Conservation (phyloP, 352 stramenopile species). For the Phytophthora colocasiae region DNA sequence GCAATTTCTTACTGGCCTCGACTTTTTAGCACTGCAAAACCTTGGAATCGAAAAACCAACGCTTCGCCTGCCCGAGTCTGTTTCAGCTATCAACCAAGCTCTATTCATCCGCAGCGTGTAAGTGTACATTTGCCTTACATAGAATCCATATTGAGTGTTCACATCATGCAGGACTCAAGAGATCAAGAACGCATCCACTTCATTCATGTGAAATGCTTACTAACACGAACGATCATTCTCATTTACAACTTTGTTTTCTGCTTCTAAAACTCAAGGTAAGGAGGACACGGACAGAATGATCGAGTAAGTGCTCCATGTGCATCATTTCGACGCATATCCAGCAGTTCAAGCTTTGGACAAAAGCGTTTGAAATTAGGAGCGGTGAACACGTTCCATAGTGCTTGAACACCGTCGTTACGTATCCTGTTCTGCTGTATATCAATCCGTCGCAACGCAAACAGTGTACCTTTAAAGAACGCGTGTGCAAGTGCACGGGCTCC, state of each 20-base stretch:
- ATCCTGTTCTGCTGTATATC: conserved; percentile 76
- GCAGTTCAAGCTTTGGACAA: conserved; percentile 65
- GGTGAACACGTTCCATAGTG: conserved; percentile 79
- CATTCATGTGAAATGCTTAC: conserved; percentile 56
- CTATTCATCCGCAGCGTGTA: conserved; percentile 80
- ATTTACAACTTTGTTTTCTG: background rate
- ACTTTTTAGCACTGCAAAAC: conserved; percentile 51
- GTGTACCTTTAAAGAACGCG: conserved; percentile 58
- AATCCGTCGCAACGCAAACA: conserved; percentile 48
- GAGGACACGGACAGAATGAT: conserved; percentile 62
- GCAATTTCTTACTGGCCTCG: background rate
- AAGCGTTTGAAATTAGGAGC: conserved; percentile 53
- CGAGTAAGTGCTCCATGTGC: conserved; percentile 53
- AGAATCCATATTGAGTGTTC: too few species aligned
- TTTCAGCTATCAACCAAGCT: conserved; percentile 59
- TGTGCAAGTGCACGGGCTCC: conserved; percentile 64
- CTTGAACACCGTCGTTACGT: conserved; percentile 59
- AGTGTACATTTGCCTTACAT: conserved; percentile 6
- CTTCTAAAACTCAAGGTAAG: conserved; percentile 59
- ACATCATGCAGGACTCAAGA: conserved; percentile 55
- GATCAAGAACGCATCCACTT: conserved; percentile 70
- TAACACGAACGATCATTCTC: background rate
- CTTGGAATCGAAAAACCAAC: conserved; percentile 74
- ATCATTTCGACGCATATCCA: conserved; percentile 75
- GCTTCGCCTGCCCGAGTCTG: conserved; percentile 66